Evolutionary conservation across 129 eudicot species (phyloP).

Genomic region (Pulicaria dysenterica): DNA sequence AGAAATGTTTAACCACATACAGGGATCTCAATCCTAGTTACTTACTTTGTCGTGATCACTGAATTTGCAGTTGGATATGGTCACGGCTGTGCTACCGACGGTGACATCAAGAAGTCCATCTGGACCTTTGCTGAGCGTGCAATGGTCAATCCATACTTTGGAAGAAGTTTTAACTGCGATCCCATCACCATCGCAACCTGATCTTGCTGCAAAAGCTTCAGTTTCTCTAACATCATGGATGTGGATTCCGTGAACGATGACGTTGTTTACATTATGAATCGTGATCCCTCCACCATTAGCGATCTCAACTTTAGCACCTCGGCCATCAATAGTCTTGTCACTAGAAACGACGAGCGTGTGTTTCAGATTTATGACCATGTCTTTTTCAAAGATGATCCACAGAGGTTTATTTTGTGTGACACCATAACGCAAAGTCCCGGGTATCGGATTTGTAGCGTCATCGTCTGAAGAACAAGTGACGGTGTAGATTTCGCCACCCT

Average conservation of each 20-base stretch:
- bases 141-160: slow-evolving; percentile 73
- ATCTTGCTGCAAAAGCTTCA: slow-evolving; percentile 47
- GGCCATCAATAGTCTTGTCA: slow-evolving; percentile 75
- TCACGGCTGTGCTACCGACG: slow-evolving; percentile 58
- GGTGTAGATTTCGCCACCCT: slow-evolving; percentile 45
- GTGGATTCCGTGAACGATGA: slow-evolving; percentile 62
- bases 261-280: slow-evolving; percentile 44
- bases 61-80: slow-evolving; percentile 70
- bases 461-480: slow-evolving; percentile 65
- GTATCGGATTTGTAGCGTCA: slow-evolving; percentile 43
- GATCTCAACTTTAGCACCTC: slow-evolving; percentile 65
- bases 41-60: slow-evolving; percentile 59
- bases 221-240: slow-evolving; percentile 49
- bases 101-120: slow-evolving; percentile 81
- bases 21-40: neutral
- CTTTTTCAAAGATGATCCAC: slow-evolving; percentile 60
- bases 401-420: slow-evolving; percentile 62
- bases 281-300: slow-evolving; percentile 70
- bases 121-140: slow-evolving; percentile 41
- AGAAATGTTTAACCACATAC: neutral
- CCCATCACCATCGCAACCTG: slow-evolving; percentile 73
- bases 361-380: slow-evolving; percentile 52
- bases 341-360: slow-evolving; percentile 51
- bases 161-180: slow-evolving; percentile 44
- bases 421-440: slow-evolving; percentile 68